Percentiles rank a stretch among this genome's conserved stretches.
These are phyloP conservation scores for Agrocybe chaxingu DNA, from an alignment of 768 basidiomycete species.

Conservation along the genomic window DNA sequence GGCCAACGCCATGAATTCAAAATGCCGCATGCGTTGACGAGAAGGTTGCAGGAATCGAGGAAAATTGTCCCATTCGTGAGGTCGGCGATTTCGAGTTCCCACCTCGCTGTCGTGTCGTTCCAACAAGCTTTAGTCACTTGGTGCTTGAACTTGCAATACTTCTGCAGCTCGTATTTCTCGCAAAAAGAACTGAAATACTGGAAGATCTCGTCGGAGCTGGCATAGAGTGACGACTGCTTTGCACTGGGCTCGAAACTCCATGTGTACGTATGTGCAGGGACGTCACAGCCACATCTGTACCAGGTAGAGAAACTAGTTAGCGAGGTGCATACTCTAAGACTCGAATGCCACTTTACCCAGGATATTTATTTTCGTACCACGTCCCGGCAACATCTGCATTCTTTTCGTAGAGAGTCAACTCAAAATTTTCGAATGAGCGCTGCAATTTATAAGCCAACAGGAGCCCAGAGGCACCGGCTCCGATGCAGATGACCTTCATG, in stretches of 20 bases:
- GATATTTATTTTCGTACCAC: slow-evolving; percentile 34
- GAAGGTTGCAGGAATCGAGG: slow-evolving; percentile 26
- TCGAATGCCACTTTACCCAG: slow-evolving; percentile 18
- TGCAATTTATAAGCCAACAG: slow-evolving; percentile 30
- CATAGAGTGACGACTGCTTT: slow-evolving; percentile 27
- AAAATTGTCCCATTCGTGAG: slow-evolving; percentile 12
- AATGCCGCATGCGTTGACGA: slow-evolving; percentile 30
- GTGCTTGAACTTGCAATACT: slow-evolving; percentile 27
- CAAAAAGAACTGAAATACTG: slow-evolving; percentile 24
- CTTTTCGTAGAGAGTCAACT: slow-evolving; percentile 30
- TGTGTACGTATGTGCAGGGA: slow-evolving; percentile 27
- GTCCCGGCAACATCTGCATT: slow-evolving; percentile 28
- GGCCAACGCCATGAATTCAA: slow-evolving; percentile 39
- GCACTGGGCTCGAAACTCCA: slow-evolving; percentile 28
- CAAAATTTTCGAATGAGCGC: slow-evolving; percentile 30
- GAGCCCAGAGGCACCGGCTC: slow-evolving; percentile 33
- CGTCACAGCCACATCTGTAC: slow-evolving; percentile 27
- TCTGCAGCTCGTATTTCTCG: slow-evolving; percentile 25
- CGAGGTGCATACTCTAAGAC: background rate
- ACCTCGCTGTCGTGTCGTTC: slow-evolving; percentile 22
- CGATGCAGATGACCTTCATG: slow-evolving; percentile 28
- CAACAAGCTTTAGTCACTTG: slow-evolving; percentile 26
- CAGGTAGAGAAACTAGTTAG: too few relatives aligned
- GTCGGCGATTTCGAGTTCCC: slow-evolving; percentile 27
- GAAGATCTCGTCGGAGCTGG: slow-evolving; percentile 24